These are phyloP conservation scores for Aspergillus aculeatinus DNA, from an alignment of 2,329 filamentous ascomycete genomes.

Conservation along the genomic window DNA sequence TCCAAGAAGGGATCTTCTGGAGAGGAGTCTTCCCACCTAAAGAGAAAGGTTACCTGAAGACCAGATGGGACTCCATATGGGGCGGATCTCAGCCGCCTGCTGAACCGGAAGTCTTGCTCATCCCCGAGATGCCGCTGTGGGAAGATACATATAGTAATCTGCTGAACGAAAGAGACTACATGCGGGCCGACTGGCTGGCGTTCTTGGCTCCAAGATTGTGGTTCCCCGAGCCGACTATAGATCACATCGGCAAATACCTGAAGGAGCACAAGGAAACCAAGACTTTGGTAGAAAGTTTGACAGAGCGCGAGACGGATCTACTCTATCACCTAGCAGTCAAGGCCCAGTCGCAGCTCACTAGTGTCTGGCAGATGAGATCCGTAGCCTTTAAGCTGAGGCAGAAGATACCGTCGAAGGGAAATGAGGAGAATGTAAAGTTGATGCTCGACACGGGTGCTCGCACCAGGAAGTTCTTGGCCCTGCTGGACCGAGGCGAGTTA, in stretches of 20 bases:
- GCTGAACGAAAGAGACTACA: neutral
- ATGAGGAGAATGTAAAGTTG: neutral
- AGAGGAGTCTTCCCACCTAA: neutral
- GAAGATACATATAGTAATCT: neutral
- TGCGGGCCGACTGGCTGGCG: constrained; percentile 1
- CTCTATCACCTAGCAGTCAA: neutral
- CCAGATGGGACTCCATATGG: neutral
- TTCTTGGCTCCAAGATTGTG: neutral
- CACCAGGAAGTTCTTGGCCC: neutral
- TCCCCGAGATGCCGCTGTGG: neutral
- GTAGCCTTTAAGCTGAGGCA: neutral
- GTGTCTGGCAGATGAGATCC: neutral
- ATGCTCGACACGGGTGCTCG: neutral
- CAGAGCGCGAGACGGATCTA: neutral
- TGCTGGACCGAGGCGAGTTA: neutral
- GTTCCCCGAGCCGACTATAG: neutral
- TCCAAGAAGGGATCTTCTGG: neutral
- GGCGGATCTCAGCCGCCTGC: neutral
- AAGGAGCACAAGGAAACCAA: no score
- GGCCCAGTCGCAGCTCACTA: no score
- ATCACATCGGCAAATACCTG: neutral
- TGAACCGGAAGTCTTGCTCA: neutral
- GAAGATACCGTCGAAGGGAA: neutral
- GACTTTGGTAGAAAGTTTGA: neutral
- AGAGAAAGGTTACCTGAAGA: neutral